Evolutionary conservation across 345 rosid species (phyloP), one percentile per base, ranked within the genome.

Genomic region (Garcia nutans): DNA sequence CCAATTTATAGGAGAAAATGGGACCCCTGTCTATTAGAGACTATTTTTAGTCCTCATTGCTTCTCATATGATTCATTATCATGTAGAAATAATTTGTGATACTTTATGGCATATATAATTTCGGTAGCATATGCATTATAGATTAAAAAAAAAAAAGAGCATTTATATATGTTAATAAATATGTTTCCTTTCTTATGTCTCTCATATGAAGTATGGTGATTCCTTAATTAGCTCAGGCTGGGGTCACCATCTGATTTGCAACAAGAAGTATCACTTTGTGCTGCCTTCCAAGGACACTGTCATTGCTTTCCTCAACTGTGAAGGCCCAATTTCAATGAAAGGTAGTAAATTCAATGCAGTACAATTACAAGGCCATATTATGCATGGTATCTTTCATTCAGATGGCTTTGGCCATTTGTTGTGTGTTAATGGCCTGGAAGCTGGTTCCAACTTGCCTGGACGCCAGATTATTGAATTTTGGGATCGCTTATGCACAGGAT

Each of bases 321-420:
- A 83, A 71, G 77, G 66, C 20, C 23, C 56, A 20, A 70, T 56
- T 60, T 58, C 84, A 26, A 79, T 74, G 58, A 85, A 82, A 72
- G 86, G 77, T 73, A 83, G 79, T 73, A 83, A 80, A 79, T 80
- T 83, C 26, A 88, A 82, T 76, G 82, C 91, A 8, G 76, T 83
- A 75, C 88, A 88, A 71, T 78, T 84, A 70, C 85, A 85, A 42
- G 86, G 88, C 56, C 95, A 88, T 78, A 71, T 82, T 65, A 77
- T 95, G 88, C 97, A 95, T 56, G 97, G 97, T 71, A 84, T 93
- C 65, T 90, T 95, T 76, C 97, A 95, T 82, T 88, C 94, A 4
- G 93, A 91, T 71, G 99, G 99, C 22, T 91, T 88, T 31, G 99
- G 96, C 12, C 99, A 95, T 87, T 86, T 95, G 86, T 83, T 93